Base-by-base conservation (phyloP, 78 protist genomes). In the Polysphondylium violaceum region DNA sequence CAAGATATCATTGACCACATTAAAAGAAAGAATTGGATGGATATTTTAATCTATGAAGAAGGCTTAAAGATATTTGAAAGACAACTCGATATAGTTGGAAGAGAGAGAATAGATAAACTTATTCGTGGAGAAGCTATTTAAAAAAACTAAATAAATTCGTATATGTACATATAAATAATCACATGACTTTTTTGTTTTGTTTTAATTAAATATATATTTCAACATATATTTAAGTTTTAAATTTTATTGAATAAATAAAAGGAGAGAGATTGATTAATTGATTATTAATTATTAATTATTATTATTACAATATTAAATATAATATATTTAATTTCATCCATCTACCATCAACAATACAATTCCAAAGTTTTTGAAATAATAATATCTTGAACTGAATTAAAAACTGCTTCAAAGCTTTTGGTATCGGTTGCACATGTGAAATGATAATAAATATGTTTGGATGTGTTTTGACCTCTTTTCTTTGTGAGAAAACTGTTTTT, bases 341-440 rank as follows among this genome's bases (percentile, higher is more conserved):
- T n/a, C n/a, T n/a, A n/a, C n/a, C 53, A 56, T 56, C 21, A 56
- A 50, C 63, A 72, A 72, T 50, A 72, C 27, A 50, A 50, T 72
- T 74, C 83, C 14, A 74, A 56, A 23, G 68, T 83, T 43, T 51
- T 83, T 17, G 91, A 83, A 21, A 83, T 35, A 44, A 83, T 83
- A 43, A 83, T 83, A 71, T 83, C 91, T 69, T 74, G 76, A 31
- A 83, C 91, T 8, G 91, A 83, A 41, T 67, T 69, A 43, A 83
- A 88, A 16, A 88, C 87, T 23, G 86, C 76, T 55, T 88, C 87
- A 72, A 88, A 78, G 19, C 77, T 72, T 47, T 88, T 88, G 4
- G 94, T 76, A 47, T 88, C 94, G 23, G 88, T 78, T 8, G 94
- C 94, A 63, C 86, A 71, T 4, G 94, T 88, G 72, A 88, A 88